Percentiles rank a stretch among this genome's conserved stretches.
These are phyloP conservation scores for Saccharomycopsis oosterbeekiorum DNA, from an alignment of 805 yeast species.

Conservation along the genomic window DNA sequence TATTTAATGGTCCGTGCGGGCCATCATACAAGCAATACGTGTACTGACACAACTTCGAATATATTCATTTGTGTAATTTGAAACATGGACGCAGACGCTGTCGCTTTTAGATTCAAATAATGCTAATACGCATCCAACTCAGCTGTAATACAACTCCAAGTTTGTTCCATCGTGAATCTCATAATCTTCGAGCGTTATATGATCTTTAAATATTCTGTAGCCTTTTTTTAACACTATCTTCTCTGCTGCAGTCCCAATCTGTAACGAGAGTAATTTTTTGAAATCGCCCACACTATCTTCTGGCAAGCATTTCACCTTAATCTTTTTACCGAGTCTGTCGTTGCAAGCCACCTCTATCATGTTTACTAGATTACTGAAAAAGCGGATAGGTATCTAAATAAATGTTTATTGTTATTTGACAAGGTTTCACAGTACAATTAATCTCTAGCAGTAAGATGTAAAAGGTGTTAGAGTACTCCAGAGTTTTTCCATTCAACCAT, in stretches of 20 bases:
- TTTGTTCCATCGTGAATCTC: conserved; percentile 87
- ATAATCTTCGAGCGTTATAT: conserved; percentile 86
- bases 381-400: no score
- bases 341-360: conserved; percentile 71
- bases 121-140: neutral
- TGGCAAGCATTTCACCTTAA: conserved; percentile 77
- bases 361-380: neutral
- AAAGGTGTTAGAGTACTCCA: no score
- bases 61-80: no score
- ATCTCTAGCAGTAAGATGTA: no score
- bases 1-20: no score
- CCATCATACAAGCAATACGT: no score
- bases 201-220: conserved; percentile 75
- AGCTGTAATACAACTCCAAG: conserved; percentile 72
- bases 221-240: conserved; percentile 72
- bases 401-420: no score
- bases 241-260: conserved; percentile 65
- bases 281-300: conserved; percentile 85
- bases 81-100: no score
- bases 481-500: neutral
- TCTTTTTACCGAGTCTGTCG: conserved; percentile 80
- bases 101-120: no score
- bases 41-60: no score
- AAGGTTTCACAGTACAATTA: no score
- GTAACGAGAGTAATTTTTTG: conserved; percentile 73